Conservation (phyloP, 768 basidiomycete species). For the Phlebiopsis gigantea region DNA sequence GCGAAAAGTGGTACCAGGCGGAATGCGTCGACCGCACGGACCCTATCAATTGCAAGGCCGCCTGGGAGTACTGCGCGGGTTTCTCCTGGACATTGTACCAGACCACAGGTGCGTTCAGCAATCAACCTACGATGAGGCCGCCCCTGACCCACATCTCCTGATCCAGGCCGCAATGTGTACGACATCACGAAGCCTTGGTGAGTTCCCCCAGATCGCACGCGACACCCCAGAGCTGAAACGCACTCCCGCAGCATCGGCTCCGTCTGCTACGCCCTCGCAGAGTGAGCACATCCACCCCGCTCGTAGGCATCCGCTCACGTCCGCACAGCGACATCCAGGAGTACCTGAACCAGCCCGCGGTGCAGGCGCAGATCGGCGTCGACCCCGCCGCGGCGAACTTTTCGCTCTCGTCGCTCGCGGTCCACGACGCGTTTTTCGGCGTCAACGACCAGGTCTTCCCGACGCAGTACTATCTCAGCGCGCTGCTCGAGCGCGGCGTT, state of each 20-base stretch:
- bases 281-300: not conserved
- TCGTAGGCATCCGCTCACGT: not conserved
- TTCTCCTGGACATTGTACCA: constrained; percentile 24
- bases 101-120: constrained; percentile 35
- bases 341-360: constrained; percentile 56
- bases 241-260: constrained; percentile 38
- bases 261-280: constrained; percentile 53
- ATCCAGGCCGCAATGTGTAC: constrained; percentile 49
- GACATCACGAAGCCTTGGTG: constrained; percentile 49
- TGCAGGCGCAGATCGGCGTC: constrained; percentile 57
- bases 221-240: too few relatives aligned
- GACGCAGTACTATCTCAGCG: constrained; percentile 37
- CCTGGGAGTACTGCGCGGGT: constrained; percentile 32
- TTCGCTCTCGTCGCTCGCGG: constrained; percentile 30
- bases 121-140: constrained; percentile 39
- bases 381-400: constrained; percentile 33
- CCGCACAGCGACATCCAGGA: constrained; percentile 34
- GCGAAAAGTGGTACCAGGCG: constrained; percentile 31
- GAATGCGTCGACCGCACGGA: constrained; percentile 41
- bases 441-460: constrained; percentile 9
- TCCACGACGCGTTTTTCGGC: constrained; percentile 34
- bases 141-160: constrained; percentile 5
- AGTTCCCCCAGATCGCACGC: too few relatives aligned
- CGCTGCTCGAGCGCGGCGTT: constrained; percentile 46
- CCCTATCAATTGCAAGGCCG: constrained; percentile 37